Base-by-base conservation (phyloP, 2,329 filamentous ascomycete genomes). In the Neonectria faginata region DNA sequence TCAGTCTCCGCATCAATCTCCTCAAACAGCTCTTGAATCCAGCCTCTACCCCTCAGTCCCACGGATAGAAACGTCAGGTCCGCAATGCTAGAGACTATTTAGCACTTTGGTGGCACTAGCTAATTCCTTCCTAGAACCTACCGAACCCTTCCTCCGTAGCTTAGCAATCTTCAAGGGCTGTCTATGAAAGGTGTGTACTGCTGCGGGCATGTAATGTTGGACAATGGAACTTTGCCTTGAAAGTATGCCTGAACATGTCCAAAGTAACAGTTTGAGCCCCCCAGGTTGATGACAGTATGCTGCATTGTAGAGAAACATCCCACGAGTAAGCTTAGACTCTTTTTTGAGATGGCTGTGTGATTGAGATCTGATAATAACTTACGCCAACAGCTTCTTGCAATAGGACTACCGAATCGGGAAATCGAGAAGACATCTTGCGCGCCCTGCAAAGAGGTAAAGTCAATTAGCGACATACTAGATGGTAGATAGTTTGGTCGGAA, bases 181-280 rank as follows among this genome's bases (percentile, higher is more conserved):
- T 68, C 62, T 16, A 69, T 64, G 54, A 77, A 77, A 54, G 76
- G 75, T 18, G 61, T 58, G 47, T 72, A 70, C 67, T 76, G 69
- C 67, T 73, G 74, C 33, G 75, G 61, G 67, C 78, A 80, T 59
- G 72, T 79, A 48, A 52, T 74, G 64, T 78, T 77, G 48, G 74
- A 55, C 16, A 70, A 39, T 60, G 77, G 77, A 65, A 79, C 65
- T 54, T 57, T 65, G 58, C 77, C 79, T 67, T 73, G 68, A 56
- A 79, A 54, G 66, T 80, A 80, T 64, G 73, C 75, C 69, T 79
- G 79, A 63, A 80, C 65, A 69, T 79, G 68, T 62, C 27, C 70
- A 70, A 78, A 75, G 67, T 79, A 80, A 66, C 78, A 80, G 50
- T 65, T 53, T 41, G 78, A 80, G 0, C 39, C 77, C 7, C 74